Conservation (phyloP, 768 basidiomycete genomes). For the Pleurotus cornucopiae region DNA sequence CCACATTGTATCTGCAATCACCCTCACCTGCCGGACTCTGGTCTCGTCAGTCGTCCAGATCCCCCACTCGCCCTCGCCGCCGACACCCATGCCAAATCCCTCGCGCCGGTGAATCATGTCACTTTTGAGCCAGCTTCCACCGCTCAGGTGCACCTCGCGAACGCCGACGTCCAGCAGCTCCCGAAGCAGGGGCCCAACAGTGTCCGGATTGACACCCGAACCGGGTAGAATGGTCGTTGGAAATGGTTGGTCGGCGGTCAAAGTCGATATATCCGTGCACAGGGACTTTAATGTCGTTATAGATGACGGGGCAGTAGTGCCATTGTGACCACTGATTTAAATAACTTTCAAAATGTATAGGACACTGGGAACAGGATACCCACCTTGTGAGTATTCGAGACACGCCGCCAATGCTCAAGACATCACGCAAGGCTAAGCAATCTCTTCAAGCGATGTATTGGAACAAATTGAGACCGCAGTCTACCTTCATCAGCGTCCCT, state of each 20-base stretch:
- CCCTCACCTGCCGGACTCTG: slow-evolving; percentile 47
- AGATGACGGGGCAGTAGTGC: slow-evolving; percentile 35
- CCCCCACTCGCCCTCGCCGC: slow-evolving; percentile 54
- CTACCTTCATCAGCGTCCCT: slow-evolving; percentile 49
- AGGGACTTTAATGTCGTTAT: slow-evolving; percentile 37
- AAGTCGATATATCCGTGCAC: slow-evolving; percentile 15
- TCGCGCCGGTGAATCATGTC: slow-evolving; percentile 45
- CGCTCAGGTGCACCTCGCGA: slow-evolving; percentile 72
- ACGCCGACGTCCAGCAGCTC: slow-evolving; percentile 53
- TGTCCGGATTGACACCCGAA: slow-evolving; percentile 65
- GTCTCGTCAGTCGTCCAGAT: slow-evolving; percentile 62
- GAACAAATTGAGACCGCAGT: slow-evolving; percentile 1
- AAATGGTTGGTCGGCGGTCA: neutral
- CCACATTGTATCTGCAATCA: slow-evolving; percentile 35
- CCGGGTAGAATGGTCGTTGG: slow-evolving; percentile 58
- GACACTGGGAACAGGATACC: slow-evolving; percentile 1
- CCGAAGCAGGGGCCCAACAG: slow-evolving; percentile 43
- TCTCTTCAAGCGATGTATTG: neutral
- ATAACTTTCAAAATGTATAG: slow-evolving; percentile 1
- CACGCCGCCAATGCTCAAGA: slow-evolving; percentile 57
- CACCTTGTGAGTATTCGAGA: slow-evolving; percentile 81
- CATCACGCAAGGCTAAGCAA: slow-evolving; percentile 36
- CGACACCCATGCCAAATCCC: slow-evolving; percentile 68
- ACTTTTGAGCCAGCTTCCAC: slow-evolving; percentile 58
- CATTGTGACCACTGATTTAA: slow-evolving; percentile 44